Percentiles rank a stretch among this genome's conserved stretches.
Conservation (phyloP, 2,329 filamentous ascomycete species). For the Triangularia setosa region DNA sequence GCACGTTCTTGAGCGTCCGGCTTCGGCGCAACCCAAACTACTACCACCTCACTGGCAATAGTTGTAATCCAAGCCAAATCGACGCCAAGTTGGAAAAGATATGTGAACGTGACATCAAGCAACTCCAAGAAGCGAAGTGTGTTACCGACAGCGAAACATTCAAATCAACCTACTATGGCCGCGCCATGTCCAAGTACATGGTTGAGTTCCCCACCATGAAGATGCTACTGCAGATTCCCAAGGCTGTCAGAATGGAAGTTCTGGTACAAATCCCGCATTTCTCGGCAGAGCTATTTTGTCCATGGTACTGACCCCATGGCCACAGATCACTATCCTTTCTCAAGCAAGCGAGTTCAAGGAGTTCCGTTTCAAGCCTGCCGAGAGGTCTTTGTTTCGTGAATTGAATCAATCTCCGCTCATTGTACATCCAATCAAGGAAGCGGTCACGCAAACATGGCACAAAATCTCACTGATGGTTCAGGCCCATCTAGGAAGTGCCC, state of each 20-base stretch:
- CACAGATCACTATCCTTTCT: conserved; percentile 61
- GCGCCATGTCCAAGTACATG: conserved; percentile 81
- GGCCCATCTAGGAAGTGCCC: conserved; percentile 63
- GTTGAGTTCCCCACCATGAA: conserved; percentile 78
- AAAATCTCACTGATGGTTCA: conserved; percentile 79
- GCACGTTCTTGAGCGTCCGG: conserved; percentile 75
- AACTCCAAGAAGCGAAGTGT: conserved; percentile 59
- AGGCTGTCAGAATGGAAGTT: conserved; percentile 57
- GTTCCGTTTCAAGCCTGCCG: conserved; percentile 64
- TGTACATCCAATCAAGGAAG: conserved; percentile 66
- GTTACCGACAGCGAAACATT: conserved; percentile 49
- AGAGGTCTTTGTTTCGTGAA: conserved; percentile 66
- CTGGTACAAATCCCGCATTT: conserved; percentile 51
- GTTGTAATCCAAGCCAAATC: conserved; percentile 39
- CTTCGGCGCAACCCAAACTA: conserved; percentile 66
- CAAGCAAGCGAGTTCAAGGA: conserved; percentile 70
- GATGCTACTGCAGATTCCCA: conserved; percentile 58
- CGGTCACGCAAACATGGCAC: conserved; percentile 62
- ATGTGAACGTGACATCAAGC: conserved; percentile 63
- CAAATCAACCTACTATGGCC: conserved; percentile 65
- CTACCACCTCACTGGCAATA: conserved; percentile 54
- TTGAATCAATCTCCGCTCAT: conserved; percentile 67
- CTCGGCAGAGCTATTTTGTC: neutral
- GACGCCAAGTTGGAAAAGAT: conserved; percentile 66
- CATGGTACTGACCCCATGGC: neutral